Evolutionary conservation across 768 basidiomycete species (phyloP).

Genomic region (Ramaria rubella): DNA sequence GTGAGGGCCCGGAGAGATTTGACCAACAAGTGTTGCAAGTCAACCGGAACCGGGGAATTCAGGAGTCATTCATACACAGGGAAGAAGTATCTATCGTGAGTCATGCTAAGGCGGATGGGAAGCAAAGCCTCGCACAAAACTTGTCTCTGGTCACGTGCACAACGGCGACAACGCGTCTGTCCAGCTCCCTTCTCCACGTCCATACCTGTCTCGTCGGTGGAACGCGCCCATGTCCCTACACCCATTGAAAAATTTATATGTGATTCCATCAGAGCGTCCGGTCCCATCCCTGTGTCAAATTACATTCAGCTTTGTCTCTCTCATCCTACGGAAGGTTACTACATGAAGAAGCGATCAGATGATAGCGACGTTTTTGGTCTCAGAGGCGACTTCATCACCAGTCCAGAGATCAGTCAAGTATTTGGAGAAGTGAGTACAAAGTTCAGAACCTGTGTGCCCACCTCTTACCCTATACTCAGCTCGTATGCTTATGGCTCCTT

Average conservation of each 20-base stretch:
- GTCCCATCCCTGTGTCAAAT: conserved; percentile 79
- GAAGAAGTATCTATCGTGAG: neutral
- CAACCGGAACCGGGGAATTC: neutral
- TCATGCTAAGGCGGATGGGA: neutral
- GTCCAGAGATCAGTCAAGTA: conserved; percentile 92
- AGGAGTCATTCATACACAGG: neutral
- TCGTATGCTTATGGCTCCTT: conserved; percentile 52
- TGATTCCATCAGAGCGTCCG: conserved; percentile 79
- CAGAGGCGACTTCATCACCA: conserved; percentile 90
- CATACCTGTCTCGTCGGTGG: neutral
- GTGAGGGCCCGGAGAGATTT: neutral
- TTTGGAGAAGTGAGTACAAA: conserved; percentile 80
- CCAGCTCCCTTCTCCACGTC: neutral
- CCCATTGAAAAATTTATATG: conserved; percentile 58
- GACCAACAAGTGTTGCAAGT: no score
- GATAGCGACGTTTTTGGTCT: conserved; percentile 73
- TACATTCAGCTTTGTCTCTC: conserved; percentile 91
- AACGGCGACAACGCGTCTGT: neutral
- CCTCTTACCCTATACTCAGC: neutral
- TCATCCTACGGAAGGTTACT: conserved; percentile 90
- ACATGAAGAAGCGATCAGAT: conserved; percentile 51
- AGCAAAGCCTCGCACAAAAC: neutral
- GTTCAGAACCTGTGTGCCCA: neutral
- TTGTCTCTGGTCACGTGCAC: conserved; percentile 4
- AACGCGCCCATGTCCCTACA: neutral